Base-by-base conservation (phyloP, 495 filamentous ascomycete species). In the Tetracladium marchalianum region DNA sequence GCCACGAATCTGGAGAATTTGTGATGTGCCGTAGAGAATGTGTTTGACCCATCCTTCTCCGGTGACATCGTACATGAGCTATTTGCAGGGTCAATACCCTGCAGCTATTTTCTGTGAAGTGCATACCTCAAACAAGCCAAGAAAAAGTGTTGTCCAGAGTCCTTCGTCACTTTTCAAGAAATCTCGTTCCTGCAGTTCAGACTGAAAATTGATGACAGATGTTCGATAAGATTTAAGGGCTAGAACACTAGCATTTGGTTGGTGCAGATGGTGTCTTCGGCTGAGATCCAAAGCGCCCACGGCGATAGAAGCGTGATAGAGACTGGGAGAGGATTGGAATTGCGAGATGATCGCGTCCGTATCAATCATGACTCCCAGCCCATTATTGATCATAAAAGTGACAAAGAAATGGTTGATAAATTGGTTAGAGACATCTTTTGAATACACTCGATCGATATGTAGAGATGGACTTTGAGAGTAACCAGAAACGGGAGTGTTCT, bases 11-110 rank as follows among this genome's bases (percentile, higher is more conserved):
- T 53, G 45, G 2, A 56, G 24, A 12, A 56, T 46, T 19, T 34
- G 42, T 0, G 54, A 56, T 10, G 54, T 56, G 0, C 54, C 54
- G 40, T 49, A 41, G n/a, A 56, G 37, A 27, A 56, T 34, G 34
- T 56, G 54, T 24, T 52, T 50, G 6, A 56, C 18, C 39, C 44
- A 56, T 13, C 54, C 54, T 9, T 52, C 50, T 12, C 54, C 54
- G 12, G 54, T 27, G 7, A n/a, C n/a, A 41, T 56, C 54, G 18
- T 41, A 50, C 49, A 56, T 52, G 4, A 56, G 46, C 49, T 44
- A 37, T 17, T 16, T 11, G n/a, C 22, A 27, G 22, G 3, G 22
- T 27, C 22, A 9, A 2, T 4, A 11, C 5, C 44, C 16, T 41
- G 27, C 31, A 32, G 1, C 32, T 31, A 18, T 32, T 18, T 44